phyloP scores from a whole-genome alignment of 108 stramenopile species.

The Parietichytrium sp. region DNA sequence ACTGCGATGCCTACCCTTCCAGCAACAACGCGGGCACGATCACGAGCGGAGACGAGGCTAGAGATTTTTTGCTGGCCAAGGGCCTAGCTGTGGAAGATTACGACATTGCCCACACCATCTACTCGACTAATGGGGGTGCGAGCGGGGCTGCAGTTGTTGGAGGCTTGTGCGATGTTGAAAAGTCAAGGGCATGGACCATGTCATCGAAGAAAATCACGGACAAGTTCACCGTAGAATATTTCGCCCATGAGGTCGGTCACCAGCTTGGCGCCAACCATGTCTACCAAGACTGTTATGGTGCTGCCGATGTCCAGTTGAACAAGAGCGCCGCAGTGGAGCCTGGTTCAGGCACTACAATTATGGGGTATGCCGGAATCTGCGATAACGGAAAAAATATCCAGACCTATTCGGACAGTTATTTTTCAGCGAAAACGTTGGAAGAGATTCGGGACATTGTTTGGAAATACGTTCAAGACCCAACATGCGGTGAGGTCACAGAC shows the following conservation, averaged over 20 bases:
- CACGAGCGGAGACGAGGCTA: too few relatives aligned
- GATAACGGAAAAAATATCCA: background rate
- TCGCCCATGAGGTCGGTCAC: constrained; percentile 9
- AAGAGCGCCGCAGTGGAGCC: background rate
- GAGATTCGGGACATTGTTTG: background rate
- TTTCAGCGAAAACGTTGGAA: background rate
- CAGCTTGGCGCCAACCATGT: background rate
- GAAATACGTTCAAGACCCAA: background rate
- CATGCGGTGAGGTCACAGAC: background rate
- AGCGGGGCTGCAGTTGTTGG: too few relatives aligned
- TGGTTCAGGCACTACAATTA: constrained; percentile 24
- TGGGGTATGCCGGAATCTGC: constrained; percentile 20
- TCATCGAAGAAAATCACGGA: too few relatives aligned
- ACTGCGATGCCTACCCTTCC: too few relatives aligned
- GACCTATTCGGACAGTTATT: background rate
- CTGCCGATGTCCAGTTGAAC: too few relatives aligned
- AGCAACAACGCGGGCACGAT: too few relatives aligned
- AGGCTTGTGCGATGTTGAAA: too few relatives aligned
- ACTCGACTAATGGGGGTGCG: too few relatives aligned
- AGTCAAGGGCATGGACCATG: too few relatives aligned
- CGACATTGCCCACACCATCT: too few relatives aligned
- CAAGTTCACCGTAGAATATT: background rate
- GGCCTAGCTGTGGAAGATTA: too few relatives aligned
- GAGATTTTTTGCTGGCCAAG: too few relatives aligned
- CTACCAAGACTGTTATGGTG: background rate